These are phyloP conservation scores for Globisporangium heterothallicum DNA, from an alignment of 352 stramenopile genomes.

Conservation along the genomic window DNA sequence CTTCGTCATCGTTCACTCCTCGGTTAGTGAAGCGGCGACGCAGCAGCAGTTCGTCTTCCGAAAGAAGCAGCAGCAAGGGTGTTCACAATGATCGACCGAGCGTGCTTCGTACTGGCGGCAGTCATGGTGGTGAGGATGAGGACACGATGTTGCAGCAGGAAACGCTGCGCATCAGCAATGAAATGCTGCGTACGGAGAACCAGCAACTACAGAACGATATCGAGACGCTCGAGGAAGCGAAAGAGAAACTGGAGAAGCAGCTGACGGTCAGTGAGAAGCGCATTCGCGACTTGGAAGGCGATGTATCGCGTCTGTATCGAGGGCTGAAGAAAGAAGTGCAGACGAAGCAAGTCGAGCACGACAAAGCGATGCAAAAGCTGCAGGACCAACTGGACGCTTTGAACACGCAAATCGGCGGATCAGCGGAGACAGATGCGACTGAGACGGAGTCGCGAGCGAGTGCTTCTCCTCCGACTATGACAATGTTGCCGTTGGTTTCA, in stretches of 20 bases:
- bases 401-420: neutral
- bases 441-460: too few relatives aligned
- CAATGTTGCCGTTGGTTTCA: neutral
- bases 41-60: neutral
- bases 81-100: neutral
- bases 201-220: slow-evolving; percentile 20
- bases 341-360: slow-evolving; percentile 13
- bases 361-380: slow-evolving; percentile 17
- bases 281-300: slow-evolving; percentile 28
- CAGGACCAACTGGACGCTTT: slow-evolving; percentile 15
- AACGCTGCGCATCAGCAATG: slow-evolving; percentile 31
- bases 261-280: slow-evolving; percentile 19
- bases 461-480: too few relatives aligned
- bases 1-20: neutral
- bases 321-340: slow-evolving; percentile 29
- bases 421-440: neutral
- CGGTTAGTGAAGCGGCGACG: neutral
- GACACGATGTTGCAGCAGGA: slow-evolving; percentile 12
- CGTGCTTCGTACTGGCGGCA: neutral
- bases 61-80: neutral
- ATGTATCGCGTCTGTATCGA: slow-evolving; percentile 32
- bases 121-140: slow-evolving; percentile 2
- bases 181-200: slow-evolving; percentile 36
- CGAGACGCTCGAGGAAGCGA: slow-evolving; percentile 12
- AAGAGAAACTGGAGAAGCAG: slow-evolving; percentile 11